phyloP scores from a whole-genome alignment of 2,329 filamentous ascomycete species.

The Cordyceps cateniannulata region DNA sequence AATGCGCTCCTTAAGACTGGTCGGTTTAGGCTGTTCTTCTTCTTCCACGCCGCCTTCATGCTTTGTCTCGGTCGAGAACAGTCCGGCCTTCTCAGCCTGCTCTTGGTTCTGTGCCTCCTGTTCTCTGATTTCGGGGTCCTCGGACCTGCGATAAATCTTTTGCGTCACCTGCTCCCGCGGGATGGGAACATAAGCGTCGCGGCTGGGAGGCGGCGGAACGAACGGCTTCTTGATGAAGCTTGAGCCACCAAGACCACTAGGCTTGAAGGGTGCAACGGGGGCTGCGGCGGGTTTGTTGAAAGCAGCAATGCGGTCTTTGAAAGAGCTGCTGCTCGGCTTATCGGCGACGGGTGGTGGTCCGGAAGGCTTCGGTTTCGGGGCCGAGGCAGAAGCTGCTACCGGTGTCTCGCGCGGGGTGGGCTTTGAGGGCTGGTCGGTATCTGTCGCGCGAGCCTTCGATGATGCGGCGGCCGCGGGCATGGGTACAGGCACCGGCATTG shows the following conservation, averaged over 20 bases:
- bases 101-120: constrained; percentile 60
- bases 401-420: constrained; percentile 27
- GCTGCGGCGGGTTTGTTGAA: constrained; percentile 89
- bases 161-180: constrained; percentile 62
- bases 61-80: constrained; percentile 35
- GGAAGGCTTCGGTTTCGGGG: constrained; percentile 36
- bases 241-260: constrained; percentile 55
- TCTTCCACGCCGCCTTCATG: constrained; percentile 46
- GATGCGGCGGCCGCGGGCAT: constrained; percentile 22
- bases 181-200: constrained; percentile 82
- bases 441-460: constrained; percentile 24
- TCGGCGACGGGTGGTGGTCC: constrained; percentile 62
- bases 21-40: constrained; percentile 83
- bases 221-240: constrained; percentile 95
- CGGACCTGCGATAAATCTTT: constrained; percentile 78
- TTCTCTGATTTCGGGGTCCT: constrained; percentile 69
- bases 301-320: constrained; percentile 91
- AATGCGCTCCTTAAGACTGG: constrained; percentile 91
- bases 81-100: constrained; percentile 61
- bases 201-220: constrained; percentile 87
- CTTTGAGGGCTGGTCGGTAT: constrained; percentile 26
- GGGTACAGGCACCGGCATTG: constrained; percentile 21
- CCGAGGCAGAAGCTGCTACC: constrained; percentile 34
- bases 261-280: constrained; percentile 86
- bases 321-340: constrained; percentile 71